A percentile compares a stretch with the other conserved stretches of the same genome.
Conservation (phyloP, 768 basidiomycete genomes). For the Pulveroboletus sp. region DNA sequence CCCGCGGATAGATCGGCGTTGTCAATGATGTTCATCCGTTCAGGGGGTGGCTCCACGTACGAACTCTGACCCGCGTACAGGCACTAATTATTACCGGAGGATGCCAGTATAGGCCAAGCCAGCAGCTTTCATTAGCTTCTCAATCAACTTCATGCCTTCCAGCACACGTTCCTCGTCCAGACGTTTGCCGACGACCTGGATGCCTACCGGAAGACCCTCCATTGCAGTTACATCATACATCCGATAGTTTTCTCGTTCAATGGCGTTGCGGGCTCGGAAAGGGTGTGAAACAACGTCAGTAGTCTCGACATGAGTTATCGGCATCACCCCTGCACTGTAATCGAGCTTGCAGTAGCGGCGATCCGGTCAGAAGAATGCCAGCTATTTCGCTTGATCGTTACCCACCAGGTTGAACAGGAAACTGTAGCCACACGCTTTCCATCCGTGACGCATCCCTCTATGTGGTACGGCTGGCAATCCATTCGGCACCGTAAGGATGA, state of each 20-base stretch:
- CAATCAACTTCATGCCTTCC: slow-evolving; percentile 41
- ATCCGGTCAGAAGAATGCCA: not conserved
- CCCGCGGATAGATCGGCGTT: no score
- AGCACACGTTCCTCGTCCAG: slow-evolving; percentile 47
- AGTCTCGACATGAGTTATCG: slow-evolving; percentile 37
- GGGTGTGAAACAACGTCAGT: slow-evolving; percentile 29
- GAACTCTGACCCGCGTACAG: not conserved
- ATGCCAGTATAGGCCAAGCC: slow-evolving; percentile 24
- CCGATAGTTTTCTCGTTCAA: slow-evolving; percentile 37
- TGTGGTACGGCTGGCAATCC: slow-evolving; percentile 57
- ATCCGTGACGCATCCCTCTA: slow-evolving; percentile 47
- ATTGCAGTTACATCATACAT: slow-evolving; percentile 40
- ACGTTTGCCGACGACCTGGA: slow-evolving; percentile 41
- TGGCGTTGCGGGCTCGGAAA: slow-evolving; percentile 30
- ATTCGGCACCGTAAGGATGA: slow-evolving; percentile 57
- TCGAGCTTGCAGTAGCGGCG: slow-evolving; percentile 32
- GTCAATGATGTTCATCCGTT: no score
- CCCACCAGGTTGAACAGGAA: slow-evolving; percentile 64
- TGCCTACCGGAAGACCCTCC: slow-evolving; percentile 42
- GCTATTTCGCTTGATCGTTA: not conserved
- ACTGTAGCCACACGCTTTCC: slow-evolving; percentile 59
- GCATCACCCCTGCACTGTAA: slow-evolving; percentile 42
- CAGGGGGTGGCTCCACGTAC: not conserved
- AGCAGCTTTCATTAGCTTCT: slow-evolving; percentile 22
- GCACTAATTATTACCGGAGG: slow-evolving; percentile 7